Evolutionary conservation across 441 rosid species (phyloP).

Genomic region (Gossypium trilobum): DNA sequence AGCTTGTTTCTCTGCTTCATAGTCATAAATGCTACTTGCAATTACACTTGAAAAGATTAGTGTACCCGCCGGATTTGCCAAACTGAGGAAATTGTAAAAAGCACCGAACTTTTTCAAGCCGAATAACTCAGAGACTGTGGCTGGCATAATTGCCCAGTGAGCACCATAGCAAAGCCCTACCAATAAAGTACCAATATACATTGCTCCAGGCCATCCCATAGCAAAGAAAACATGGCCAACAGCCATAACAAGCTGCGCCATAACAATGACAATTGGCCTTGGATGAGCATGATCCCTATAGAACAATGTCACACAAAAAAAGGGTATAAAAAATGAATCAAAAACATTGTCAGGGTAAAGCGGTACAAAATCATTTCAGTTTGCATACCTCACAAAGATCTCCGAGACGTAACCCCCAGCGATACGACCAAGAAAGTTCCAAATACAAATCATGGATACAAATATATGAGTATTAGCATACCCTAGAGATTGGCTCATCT

Average conservation of each 20-base stretch:
- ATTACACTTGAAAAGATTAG: conserved; percentile 78
- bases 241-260: conserved; percentile 69
- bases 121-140: conserved; percentile 84
- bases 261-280: conserved; percentile 70
- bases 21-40: conserved; percentile 77
- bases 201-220: conserved; percentile 81
- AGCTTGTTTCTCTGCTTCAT: conserved; percentile 74
- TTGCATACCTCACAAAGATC: conserved; percentile 59
- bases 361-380: background rate
- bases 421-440: conserved; percentile 92
- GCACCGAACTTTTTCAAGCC: conserved; percentile 88
- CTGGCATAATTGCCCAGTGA: conserved; percentile 95
- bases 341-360: conserved; percentile 6
- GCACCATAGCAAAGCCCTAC: conserved; percentile 89
- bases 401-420: conserved; percentile 94
- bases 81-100: conserved; percentile 77
- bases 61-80: conserved; percentile 84
- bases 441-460: conserved; percentile 88
- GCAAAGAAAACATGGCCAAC: conserved; percentile 73
- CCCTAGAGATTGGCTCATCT: conserved; percentile 87
- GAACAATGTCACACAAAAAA: background rate
- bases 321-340: conserved; percentile 9
- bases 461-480: conserved; percentile 66
- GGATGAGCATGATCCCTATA: conserved; percentile 80
- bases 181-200: conserved; percentile 69